Evolutionary conservation across 225 moss, liverwort and hornwort species (phyloP).

Genomic region (Marchantia polymorpha): DNA sequence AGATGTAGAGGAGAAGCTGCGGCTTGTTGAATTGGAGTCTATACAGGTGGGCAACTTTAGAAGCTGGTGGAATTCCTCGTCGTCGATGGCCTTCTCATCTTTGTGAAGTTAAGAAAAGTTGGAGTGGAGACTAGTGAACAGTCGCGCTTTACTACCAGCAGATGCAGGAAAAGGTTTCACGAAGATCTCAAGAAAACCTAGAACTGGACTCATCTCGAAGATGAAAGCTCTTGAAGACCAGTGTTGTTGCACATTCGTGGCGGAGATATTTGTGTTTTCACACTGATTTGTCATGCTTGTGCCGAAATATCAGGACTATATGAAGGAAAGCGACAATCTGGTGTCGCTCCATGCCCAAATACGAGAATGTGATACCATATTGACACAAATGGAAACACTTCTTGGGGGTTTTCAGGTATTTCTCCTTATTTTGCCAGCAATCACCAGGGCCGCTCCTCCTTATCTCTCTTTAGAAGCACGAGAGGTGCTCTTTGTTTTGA

Average conservation of each 20-base stretch:
- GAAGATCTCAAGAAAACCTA: not conserved
- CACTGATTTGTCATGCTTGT: not conserved
- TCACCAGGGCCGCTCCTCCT: not conserved
- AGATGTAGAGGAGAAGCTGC: constrained; percentile 97
- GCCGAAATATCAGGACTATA: constrained; percentile 68
- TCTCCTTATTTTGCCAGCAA: not conserved
- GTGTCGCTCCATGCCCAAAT: constrained; percentile 97
- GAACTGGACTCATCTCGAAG: no score
- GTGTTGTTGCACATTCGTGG: no score
- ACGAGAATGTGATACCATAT: constrained; percentile 87
- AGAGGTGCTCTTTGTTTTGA: not conserved
- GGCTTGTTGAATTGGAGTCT: constrained; percentile 96
- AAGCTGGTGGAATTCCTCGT: not conserved
- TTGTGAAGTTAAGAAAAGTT: not conserved
- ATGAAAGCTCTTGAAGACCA: no score
- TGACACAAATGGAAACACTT: constrained; percentile 90
- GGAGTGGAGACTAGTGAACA: no score
- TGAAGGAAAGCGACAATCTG: constrained; percentile 99
- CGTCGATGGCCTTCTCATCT: not conserved
- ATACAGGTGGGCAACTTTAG: constrained; percentile 63
- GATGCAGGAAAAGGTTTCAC: no score
- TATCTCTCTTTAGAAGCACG: not conserved
- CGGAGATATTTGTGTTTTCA: not conserved
- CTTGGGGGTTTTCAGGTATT: constrained; percentile 98
- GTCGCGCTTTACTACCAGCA: no score